These are phyloP conservation scores for Inga laurina DNA, from an alignment of 306 rosid genomes.

Conservation along the genomic window DNA sequence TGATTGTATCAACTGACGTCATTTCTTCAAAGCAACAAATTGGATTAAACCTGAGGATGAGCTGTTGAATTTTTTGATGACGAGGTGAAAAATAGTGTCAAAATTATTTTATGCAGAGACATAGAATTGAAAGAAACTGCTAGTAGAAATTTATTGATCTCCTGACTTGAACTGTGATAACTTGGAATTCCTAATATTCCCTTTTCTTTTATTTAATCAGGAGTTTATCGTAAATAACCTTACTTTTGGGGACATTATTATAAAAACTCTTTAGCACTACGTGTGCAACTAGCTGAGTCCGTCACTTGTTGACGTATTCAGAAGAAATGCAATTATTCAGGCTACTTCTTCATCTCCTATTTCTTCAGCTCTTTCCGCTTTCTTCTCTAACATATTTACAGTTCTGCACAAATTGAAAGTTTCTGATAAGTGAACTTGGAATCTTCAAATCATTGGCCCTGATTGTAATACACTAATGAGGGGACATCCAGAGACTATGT, in stretches of 20 bases:
- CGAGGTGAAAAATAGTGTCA: conserved; percentile 4
- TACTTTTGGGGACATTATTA: neutral
- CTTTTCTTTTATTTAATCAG: neutral
- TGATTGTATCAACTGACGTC: neutral
- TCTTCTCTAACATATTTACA: neutral
- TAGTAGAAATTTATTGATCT: neutral
- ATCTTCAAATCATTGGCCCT: conserved; percentile 14
- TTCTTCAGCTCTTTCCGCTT: neutral
- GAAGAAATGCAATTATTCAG: neutral
- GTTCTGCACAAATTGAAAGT: conserved; percentile 10
- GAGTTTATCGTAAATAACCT: neutral
- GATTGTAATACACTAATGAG: conserved; percentile 11
- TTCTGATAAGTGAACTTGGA: conserved; percentile 24
- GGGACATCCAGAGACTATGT: conserved; percentile 23
- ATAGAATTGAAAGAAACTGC: neutral
- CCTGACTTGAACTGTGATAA: neutral
- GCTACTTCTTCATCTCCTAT: neutral
- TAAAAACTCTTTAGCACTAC: neutral
- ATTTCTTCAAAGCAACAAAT: neutral
- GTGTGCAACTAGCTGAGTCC: neutral
- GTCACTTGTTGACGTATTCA: neutral
- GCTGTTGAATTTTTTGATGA: neutral
- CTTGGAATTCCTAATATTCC: neutral
- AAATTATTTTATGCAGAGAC: conserved; percentile 5
- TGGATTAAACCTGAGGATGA: neutral